Evolutionary conservation across 2,329 filamentous ascomycete genomes (phyloP).

Genomic region (Aspergillus novofumigatus): DNA sequence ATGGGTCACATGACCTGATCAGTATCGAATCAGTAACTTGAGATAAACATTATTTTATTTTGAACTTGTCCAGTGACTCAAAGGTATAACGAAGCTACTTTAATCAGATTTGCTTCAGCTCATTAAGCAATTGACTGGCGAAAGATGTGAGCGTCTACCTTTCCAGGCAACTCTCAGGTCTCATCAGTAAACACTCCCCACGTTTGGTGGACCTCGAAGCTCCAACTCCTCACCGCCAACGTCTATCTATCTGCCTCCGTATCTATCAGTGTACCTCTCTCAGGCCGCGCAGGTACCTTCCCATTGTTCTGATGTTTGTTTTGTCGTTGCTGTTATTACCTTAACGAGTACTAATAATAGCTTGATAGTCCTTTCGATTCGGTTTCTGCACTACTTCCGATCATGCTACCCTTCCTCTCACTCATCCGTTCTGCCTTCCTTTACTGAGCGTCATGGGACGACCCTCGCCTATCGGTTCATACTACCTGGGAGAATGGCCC

Average conservation of each 20-base stretch:
- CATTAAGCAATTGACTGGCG: not conserved
- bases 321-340: not conserved
- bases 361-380: not conserved
- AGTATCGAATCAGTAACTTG: not conserved
- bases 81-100: not conserved
- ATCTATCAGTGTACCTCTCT: not conserved
- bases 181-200: not conserved
- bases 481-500: constrained; percentile 43
- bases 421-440: constrained; percentile 8
- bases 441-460: constrained; percentile 30
- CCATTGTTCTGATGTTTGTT: not conserved
- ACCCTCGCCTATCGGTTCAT: constrained; percentile 37
- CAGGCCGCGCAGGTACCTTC: not conserved
- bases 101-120: not conserved
- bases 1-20: not conserved
- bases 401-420: not conserved
- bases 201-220: not conserved
- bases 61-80: not conserved
- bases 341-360: not conserved
- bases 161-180: not conserved
- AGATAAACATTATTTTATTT: not conserved
- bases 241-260: not conserved
- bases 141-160: not conserved
- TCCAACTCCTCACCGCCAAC: not conserved
- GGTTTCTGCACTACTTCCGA: not conserved